Base-by-base conservation (phyloP, 371 early-diverging fungal genomes). In the Saksenaea vasiformis region DNA sequence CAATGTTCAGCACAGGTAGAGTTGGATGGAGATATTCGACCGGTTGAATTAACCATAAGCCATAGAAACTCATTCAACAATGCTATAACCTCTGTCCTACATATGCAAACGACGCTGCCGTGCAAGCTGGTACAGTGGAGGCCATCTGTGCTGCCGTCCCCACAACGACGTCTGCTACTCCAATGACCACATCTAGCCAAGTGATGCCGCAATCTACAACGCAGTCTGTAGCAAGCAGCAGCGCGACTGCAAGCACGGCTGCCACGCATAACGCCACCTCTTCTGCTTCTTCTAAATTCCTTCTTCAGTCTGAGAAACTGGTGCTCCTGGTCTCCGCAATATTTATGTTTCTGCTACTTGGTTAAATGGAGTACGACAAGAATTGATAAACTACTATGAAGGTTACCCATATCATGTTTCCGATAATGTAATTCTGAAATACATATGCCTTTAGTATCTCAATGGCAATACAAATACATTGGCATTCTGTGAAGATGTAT, bases 31-130 rank as follows among this genome's bases (percentile, higher is more conserved):
- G 35, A 24, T 24, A 35, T 2, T 37, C 5, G 3, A 36, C 13
- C 13, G 11, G 22, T 39, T 27, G 1, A 36, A 36, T 22, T 10
- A n/a, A 55, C 26, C 11, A 17, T 28, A 56, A 24, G 3, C n/a
- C 44, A 24, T 54, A 71, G 65, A 56, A 64, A 41, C 43, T 74
- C 10, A 74, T 74, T 28, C 69, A 61, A 11, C 64, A 71, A 65
- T 74, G 74, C 19, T 74, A 47, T 54, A 58, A 74, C 62, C 53
- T 74, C 5, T 74, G 74, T 54, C 74, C 74, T n/a, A 51, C 61
- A 9, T 71, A 71, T 28, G 64, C 66, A 35, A 26, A 60, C 14
- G 69, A 71, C 28, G 71, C 71, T 15, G 47, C 51, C 10, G 62
- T 66, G n/a, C 71, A 74, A 43, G 51, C 62, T 17, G 62, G 69